A percentile compares a stretch with the other conserved stretches of the same genome.
These are phyloP conservation scores for Fragilaria crotonensis DNA, from an alignment of 108 stramenopile species.

Conservation along the genomic window DNA sequence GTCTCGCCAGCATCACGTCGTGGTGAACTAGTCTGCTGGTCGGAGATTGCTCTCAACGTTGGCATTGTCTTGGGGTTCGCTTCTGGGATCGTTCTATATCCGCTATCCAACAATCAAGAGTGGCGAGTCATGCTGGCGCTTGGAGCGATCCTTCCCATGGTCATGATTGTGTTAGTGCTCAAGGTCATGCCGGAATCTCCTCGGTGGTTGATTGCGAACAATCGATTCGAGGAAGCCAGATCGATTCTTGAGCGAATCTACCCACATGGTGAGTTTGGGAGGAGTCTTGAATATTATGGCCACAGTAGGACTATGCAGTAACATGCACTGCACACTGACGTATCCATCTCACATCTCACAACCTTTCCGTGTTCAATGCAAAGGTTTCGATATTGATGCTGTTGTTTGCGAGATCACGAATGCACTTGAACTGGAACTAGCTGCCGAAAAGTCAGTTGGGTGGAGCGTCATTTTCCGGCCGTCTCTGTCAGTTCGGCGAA, in stretches of 20 bases:
- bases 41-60: slow-evolving; percentile 47
- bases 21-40: slow-evolving; percentile 54
- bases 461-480: slow-evolving; percentile 52
- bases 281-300: neutral
- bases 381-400: slow-evolving; percentile 24
- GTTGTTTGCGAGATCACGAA: slow-evolving; percentile 51
- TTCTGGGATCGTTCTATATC: slow-evolving; percentile 26
- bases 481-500: slow-evolving; percentile 46
- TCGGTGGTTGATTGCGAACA: slow-evolving; percentile 65
- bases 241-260: slow-evolving; percentile 38
- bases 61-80: slow-evolving; percentile 59
- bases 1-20: slow-evolving; percentile 41
- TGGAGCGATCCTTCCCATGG: slow-evolving; percentile 42
- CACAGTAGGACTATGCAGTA: neutral
- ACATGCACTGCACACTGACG: no score
- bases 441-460: slow-evolving; percentile 52
- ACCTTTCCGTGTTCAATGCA: neutral
- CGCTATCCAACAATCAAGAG: slow-evolving; percentile 12
- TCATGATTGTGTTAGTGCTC: slow-evolving; percentile 35
- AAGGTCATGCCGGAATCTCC: slow-evolving; percentile 79
- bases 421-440: slow-evolving; percentile 30
- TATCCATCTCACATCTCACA: neutral
- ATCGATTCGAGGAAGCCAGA: slow-evolving; percentile 43
- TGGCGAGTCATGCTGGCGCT: slow-evolving; percentile 57
- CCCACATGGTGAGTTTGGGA: slow-evolving; percentile 18